phyloP scores from a whole-genome alignment of 2,329 filamentous ascomycete species.

The Proliferodiscus dingleyae region DNA sequence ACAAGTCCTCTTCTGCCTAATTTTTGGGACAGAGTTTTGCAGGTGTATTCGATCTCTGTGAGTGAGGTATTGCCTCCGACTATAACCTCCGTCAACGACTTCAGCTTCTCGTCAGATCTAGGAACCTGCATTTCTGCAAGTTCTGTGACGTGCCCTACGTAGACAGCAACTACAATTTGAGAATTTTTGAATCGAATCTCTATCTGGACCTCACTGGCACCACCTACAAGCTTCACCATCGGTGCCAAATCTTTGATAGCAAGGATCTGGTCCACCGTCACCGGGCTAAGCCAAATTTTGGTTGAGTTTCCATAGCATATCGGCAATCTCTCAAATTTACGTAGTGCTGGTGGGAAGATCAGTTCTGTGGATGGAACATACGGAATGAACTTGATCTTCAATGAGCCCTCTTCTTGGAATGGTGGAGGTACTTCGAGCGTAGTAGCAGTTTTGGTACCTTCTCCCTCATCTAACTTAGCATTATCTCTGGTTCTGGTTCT shows the following conservation, averaged over 20 bases:
- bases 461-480: slow-evolving; percentile 1
- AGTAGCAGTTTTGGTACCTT: slow-evolving; percentile 15
- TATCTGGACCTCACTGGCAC: slow-evolving; percentile 93
- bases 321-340: slow-evolving; percentile 72
- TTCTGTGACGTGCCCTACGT: slow-evolving; percentile 85
- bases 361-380: slow-evolving; percentile 88
- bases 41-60: slow-evolving; percentile 74
- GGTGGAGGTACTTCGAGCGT: slow-evolving; percentile 13
- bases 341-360: slow-evolving; percentile 82
- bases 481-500: slow-evolving; percentile 15
- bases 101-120: slow-evolving; percentile 65
- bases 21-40: slow-evolving; percentile 19
- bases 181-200: slow-evolving; percentile 96
- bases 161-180: slow-evolving; percentile 82
- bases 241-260: slow-evolving; percentile 83
- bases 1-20: slow-evolving; percentile 63
- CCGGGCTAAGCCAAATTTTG: slow-evolving; percentile 86
- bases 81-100: slow-evolving; percentile 17
- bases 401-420: slow-evolving; percentile 5
- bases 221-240: slow-evolving; percentile 84
- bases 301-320: slow-evolving; percentile 89
- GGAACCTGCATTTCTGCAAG: slow-evolving; percentile 73
- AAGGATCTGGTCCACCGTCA: slow-evolving; percentile 76
- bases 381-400: slow-evolving; percentile 60
- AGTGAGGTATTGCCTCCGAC: slow-evolving; percentile 86